Evolutionary conservation across 2,329 filamentous ascomycete genomes (phyloP), one percentile per base, ranked within the genome.

Genomic region (Bisporella sp.): DNA sequence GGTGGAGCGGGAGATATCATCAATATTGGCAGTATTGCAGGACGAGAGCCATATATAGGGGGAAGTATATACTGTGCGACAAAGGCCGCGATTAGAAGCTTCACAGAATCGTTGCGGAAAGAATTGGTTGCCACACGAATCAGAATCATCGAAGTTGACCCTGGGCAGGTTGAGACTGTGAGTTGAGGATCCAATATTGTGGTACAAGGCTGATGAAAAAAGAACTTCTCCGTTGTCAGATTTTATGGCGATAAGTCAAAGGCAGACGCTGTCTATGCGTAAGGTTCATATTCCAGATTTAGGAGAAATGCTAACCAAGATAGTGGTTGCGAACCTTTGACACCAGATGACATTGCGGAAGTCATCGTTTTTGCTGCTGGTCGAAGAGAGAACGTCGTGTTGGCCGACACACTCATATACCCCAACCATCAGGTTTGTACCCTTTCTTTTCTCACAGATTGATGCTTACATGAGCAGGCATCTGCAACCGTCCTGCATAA

Each of bases 21-120:
- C 73, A 97, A 96, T 66, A 83, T 96, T 63, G 91, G 91, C 54
- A 90, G 85, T 59, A 91, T 96, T 64, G 91, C 91, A n/a, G 91
- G 89, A 31, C 79, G 90, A 42, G 90, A 95, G 61, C 79, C 88
- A 8, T 96, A 96, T 68, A 75, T 82, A 1, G 89, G 89, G 46
- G 91, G 91, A 31, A 83, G 84, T 66, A 95, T 96, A 65, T 96
- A 96, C 77, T 96, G 91, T 68, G 89, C 90, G 1, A 91, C 87
- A 53, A 96, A 96, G 71, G 89, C 90, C 21, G 91, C 91, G 1
- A 85, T 96, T 50, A 81, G 86, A 60, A 85, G 78, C 58, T 96
- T 95, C 71, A 90, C 88, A 1, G 89, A 95, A 50, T 78, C 85
- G 8, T 69, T 96, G 66, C 78, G 91, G 59, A 88, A 84, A 66